These are phyloP conservation scores for Misopates orontium DNA, from an alignment of 257 asterid genomes.

Conservation along the genomic window DNA sequence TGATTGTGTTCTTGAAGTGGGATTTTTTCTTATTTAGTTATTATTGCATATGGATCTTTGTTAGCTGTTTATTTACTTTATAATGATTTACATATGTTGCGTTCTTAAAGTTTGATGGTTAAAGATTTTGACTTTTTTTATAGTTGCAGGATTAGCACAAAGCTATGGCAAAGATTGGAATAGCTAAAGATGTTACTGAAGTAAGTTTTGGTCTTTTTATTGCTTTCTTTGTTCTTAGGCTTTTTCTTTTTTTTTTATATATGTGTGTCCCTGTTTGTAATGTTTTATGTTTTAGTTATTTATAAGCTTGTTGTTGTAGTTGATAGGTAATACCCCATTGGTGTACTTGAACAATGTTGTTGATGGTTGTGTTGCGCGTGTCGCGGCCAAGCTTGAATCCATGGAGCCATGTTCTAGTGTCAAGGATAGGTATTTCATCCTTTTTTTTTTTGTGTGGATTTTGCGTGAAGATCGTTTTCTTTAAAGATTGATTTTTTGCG, in stretches of 20 bases:
- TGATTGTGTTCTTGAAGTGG: no score
- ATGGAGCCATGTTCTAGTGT: conserved; percentile 99
- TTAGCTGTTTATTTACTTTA: no score
- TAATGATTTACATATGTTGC: no score
- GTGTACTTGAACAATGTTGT: conserved; percentile 85
- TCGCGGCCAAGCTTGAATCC: conserved; percentile 95
- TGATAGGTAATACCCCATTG: conserved; percentile 92
- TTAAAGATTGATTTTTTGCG: no score
- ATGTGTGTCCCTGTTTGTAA: no score
- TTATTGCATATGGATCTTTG: no score
- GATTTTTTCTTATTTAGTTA: no score
- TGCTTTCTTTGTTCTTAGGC: neutral
- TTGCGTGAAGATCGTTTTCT: neutral
- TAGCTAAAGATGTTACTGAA: conserved; percentile 16
- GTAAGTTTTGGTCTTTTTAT: neutral
- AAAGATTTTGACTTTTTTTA: no score
- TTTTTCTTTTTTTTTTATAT: neutral
- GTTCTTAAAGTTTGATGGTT: no score
- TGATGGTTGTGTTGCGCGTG: conserved; percentile 89
- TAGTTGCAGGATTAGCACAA: no score
- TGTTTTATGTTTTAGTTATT: conserved; percentile 10
- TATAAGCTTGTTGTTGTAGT: conserved; percentile 39
- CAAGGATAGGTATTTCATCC: conserved; percentile 76
- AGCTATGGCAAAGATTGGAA: conserved; percentile 7
- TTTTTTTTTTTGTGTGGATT: neutral